phyloP scores from a whole-genome alignment of 2,329 filamentous ascomycete genomes.

The Alternaria alternata region DNA sequence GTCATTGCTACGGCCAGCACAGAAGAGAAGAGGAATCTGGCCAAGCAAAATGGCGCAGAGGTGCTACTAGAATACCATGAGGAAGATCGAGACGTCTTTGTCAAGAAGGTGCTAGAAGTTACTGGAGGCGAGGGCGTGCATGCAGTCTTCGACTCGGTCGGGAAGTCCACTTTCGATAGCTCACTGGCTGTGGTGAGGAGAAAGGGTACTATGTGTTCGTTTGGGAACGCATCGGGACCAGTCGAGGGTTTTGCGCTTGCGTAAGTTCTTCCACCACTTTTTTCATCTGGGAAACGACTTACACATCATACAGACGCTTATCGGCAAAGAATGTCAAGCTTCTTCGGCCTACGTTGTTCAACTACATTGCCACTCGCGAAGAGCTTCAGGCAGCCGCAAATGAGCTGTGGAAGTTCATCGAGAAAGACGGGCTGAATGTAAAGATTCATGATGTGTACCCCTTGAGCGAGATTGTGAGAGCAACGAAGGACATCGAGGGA shows the following conservation, averaged over 20 bases:
- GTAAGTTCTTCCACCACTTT: conserved; percentile 57
- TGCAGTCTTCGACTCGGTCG: conserved; percentile 86
- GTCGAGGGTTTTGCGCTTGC: conserved; percentile 73
- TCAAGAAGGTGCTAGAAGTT: conserved; percentile 67
- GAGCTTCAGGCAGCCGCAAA: conserved; percentile 74
- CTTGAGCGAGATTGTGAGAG: conserved; percentile 73
- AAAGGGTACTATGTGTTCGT: conserved; percentile 80
- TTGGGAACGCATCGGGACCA: conserved; percentile 82
- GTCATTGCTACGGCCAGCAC: conserved; percentile 83
- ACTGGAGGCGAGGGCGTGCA: conserved; percentile 76
- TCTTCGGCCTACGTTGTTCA: conserved; percentile 75
- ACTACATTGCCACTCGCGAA: conserved; percentile 66
- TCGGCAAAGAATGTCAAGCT: conserved; percentile 79
- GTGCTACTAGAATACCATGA: conserved; percentile 73
- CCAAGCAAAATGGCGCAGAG: conserved; percentile 74
- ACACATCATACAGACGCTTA: conserved; percentile 56
- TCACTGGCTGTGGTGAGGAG: conserved; percentile 76
- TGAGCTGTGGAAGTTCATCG: conserved; percentile 77
- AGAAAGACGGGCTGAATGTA: conserved; percentile 73
- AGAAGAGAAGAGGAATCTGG: conserved; percentile 74
- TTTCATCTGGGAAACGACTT: not conserved
- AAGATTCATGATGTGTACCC: conserved; percentile 80
- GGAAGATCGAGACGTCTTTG: conserved; percentile 56
- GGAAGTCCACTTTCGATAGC: conserved; percentile 82
- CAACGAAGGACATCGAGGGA: conserved; percentile 79